phyloP scores from a whole-genome alignment of 352 stramenopile genomes.

The Blastocystis sp. region DNA sequence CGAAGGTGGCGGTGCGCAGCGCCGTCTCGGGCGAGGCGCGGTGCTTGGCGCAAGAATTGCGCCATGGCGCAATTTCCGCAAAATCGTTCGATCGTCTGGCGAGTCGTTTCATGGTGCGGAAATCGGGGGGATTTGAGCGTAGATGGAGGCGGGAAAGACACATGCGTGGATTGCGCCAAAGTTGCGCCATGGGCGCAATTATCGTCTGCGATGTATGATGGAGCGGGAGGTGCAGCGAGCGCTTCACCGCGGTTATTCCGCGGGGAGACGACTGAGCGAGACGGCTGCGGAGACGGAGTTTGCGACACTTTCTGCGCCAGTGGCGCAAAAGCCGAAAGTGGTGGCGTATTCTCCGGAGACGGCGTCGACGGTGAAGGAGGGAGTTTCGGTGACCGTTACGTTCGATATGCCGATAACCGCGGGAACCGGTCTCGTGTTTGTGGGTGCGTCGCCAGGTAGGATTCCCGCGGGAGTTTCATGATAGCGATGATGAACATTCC shows the following conservation, averaged over 20 bases:
- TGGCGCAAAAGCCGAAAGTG: neutral
- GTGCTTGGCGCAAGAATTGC: neutral
- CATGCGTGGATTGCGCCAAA: neutral
- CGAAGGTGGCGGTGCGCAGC: neutral
- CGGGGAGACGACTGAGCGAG: neutral
- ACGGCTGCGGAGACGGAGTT: neutral
- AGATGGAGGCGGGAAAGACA: neutral
- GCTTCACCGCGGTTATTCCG: neutral
- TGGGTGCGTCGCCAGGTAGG: neutral
- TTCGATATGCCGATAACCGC: neutral
- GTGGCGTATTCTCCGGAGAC: neutral
- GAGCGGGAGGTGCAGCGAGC: neutral
- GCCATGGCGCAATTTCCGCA: neutral
- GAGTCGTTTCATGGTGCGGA: neutral
- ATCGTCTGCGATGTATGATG: slow-evolving; percentile 46
- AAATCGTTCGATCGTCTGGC: neutral
- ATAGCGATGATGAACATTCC: neutral
- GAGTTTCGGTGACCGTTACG: neutral
- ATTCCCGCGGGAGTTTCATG: neutral
- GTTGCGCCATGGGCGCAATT: neutral
- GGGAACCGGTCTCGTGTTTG: neutral
- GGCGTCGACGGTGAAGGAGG: neutral
- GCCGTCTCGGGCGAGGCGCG: neutral
- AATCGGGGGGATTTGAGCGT: neutral
- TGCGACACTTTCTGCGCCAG: neutral